Evolutionary conservation across 2,329 filamentous ascomycete species (phyloP), one percentile per base, ranked within the genome.

Genomic region (Diaporthe nobilis): DNA sequence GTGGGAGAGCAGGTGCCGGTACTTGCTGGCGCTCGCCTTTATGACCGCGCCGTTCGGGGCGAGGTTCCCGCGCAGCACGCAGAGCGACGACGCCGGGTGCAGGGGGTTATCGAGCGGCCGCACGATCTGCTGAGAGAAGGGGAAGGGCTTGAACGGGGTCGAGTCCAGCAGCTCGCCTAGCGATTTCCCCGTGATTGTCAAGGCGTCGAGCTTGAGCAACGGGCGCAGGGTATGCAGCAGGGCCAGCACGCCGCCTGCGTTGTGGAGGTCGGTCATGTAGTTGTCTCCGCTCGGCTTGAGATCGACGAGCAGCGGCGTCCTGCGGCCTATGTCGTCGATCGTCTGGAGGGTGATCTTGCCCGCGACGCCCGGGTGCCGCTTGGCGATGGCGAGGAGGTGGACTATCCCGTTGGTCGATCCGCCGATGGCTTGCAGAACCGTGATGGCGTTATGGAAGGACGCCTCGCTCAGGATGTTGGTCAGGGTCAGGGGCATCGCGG

Each of bases 231-330:
- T 86, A 79, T 95, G 95, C 78, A 98, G 90, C 0, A 98, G 91
- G 0, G 94, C 93, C 0, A 94, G 92, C 83, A 97, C 95, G 42
- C 96, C 96, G 34, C 96, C 96, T 71, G 97, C 93, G 75, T 95
- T 93, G 83, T 97, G 97, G 55, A 98, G 92, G 81, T 98, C 95
- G 6, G 93, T 94, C 92, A 98, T 97, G 83, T 95, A 94, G 82
- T 95, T 96, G 73, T 94, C 92, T 1, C 96, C 96, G 76, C 91
- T 94, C 0, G 96, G 96, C n/a, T 96, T 95, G 25, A 98, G 88
- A 81, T 97, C 94, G 1, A 96, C 94, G 55, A 98, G 90, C 80
- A 97, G 92, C 0, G 95, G 95, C 1, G 95, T 95, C 78, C 90
- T 92, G 78, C 95, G 88, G 73, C 93, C 94, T 68, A 97, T 92